Conservation (phyloP, 371 early-diverging fungal species). For the Syncephalastrum monosporum region DNA sequence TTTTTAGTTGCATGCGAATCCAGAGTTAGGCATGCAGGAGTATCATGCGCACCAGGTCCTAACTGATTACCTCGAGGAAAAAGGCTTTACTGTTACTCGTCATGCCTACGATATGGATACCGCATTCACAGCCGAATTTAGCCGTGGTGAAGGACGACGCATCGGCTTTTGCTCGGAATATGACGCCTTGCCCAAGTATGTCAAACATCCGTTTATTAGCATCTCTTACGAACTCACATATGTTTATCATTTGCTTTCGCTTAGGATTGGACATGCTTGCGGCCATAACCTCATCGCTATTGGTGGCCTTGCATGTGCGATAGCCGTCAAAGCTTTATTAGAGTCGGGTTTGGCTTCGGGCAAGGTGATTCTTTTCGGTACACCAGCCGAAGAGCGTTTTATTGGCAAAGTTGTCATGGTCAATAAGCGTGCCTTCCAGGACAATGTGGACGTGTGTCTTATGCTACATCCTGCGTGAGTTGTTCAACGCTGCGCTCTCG, state of each 20-base stretch:
- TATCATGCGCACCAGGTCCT: slow-evolving; percentile 52
- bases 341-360: slow-evolving; percentile 54
- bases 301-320: slow-evolving; percentile 66
- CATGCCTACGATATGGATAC: slow-evolving; percentile 59
- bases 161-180: slow-evolving; percentile 63
- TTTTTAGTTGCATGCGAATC: slow-evolving; percentile 54
- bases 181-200: slow-evolving; percentile 64
- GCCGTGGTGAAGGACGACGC: slow-evolving; percentile 38
- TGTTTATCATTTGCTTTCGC: neutral
- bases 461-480: slow-evolving; percentile 77
- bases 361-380: slow-evolving; percentile 71
- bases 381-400: slow-evolving; percentile 75
- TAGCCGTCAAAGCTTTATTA: slow-evolving; percentile 59
- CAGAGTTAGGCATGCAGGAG: slow-evolving; percentile 63
- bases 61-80: slow-evolving; percentile 52
- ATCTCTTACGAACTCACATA: slow-evolving; percentile 7
- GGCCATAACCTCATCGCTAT: slow-evolving; percentile 73
- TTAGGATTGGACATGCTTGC: slow-evolving; percentile 62
- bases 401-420: slow-evolving; percentile 77
- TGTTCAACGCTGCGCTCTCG: neutral
- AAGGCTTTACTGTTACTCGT: slow-evolving; percentile 57
- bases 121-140: slow-evolving; percentile 61
- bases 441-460: slow-evolving; percentile 64
- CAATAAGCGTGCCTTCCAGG: slow-evolving; percentile 65
- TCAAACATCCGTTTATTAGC: slow-evolving; percentile 13